Evolutionary conservation across 2,329 filamentous ascomycete species (phyloP), one percentile per base, ranked within the genome.

Genomic region (Cercospora sp.): DNA sequence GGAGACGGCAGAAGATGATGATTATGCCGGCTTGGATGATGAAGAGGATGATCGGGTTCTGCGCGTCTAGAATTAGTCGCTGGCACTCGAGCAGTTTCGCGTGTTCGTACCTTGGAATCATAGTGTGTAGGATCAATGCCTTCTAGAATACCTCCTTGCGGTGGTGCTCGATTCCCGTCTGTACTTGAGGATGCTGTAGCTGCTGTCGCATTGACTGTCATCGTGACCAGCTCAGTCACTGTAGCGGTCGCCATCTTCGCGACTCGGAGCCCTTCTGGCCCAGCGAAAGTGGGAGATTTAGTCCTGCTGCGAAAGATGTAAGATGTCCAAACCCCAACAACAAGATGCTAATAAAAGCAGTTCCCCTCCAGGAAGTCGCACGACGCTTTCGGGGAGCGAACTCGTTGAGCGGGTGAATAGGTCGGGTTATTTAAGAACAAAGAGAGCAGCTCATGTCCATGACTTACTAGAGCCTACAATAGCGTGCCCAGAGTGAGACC

Each of bases 21-120:
- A 93, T 92, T 68, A 94, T 89, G 68, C 83, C 84, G 28, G 88
- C 88, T 87, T 93, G 74, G 60, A 93, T 90, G 74, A 93, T 92
- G 80, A 94, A 93, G 59, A 92, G 80, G 58, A 88, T 87, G 69
- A 94, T 89, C 5, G 91, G 91, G 71, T 93, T 90, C 70, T 73
- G 33, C 28, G 55, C 55, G 18, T 23, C 23, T 23, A 23, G 23
- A 23, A 23, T 23, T 23, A 23, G 23, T 23, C 23, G 23, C 23
- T 23, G 23, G 23, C 23, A 23, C 3, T 23, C 23, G 23, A 23
- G 23, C 23, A 23, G 23, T 23, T 23, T 23, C 36, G 20, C 12
- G 2, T 18, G 8, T 31, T 18, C 53, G 9, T 26, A 71, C 71
- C 71, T 87, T 90, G 13, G 89, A 75, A 73, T 91, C 88, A 81